A percentile compares a stretch with the other conserved stretches of the same genome.
phyloP scores from a whole-genome alignment of 2,329 filamentous ascomycete species.

The Sporothrix variecibatus region DNA sequence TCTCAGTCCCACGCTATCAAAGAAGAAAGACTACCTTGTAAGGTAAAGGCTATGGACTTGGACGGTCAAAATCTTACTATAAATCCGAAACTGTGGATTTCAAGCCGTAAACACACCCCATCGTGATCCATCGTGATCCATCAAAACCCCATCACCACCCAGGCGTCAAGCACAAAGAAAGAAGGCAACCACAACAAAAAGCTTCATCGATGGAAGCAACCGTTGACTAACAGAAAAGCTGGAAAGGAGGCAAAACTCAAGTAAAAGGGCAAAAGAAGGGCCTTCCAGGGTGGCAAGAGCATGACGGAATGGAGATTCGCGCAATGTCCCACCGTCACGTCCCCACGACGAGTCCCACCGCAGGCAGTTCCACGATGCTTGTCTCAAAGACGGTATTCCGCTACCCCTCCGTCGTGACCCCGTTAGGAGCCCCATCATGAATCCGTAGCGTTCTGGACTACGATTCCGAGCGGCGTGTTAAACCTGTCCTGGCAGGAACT shows the following conservation, averaged over 20 bases:
- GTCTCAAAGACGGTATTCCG: not conserved
- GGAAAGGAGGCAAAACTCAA: not conserved
- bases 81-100: not conserved
- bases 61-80: not conserved
- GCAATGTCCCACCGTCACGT: not conserved
- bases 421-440: not conserved
- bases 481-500: not conserved
- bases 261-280: not conserved
- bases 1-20: not conserved
- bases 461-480: not conserved
- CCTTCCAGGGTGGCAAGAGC: not conserved
- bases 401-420: not conserved
- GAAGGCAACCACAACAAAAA: not conserved
- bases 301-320: not conserved
- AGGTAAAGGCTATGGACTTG: not conserved
- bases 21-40: not conserved
- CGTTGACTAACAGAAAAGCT: not conserved
- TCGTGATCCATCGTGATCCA: not conserved
- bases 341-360: not conserved
- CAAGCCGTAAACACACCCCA: not conserved
- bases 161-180: not conserved
- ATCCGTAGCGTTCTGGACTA: not conserved
- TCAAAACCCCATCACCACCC: not conserved
- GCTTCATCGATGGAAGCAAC: not conserved
- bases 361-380: not conserved